Percentiles rank a stretch among this genome's conserved stretches.
These are phyloP conservation scores for Hortiboletus flavorubellus DNA, from an alignment of 768 basidiomycete genomes.

Conservation along the genomic window DNA sequence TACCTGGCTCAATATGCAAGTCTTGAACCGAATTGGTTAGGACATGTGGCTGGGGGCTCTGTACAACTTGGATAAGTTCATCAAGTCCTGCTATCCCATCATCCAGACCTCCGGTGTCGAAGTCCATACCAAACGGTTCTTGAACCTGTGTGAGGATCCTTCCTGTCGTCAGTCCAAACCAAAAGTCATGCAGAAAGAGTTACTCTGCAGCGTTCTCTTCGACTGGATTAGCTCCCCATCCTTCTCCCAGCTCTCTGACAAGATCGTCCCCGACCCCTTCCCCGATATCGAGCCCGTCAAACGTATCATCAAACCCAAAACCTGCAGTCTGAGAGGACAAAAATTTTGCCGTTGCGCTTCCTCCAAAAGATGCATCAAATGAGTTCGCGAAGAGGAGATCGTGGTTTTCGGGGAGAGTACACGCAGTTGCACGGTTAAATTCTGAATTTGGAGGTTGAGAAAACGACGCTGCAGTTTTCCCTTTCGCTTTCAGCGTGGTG, in stretches of 20 bases:
- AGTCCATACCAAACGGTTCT: slow-evolving; percentile 15
- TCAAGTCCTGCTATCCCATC: slow-evolving; percentile 21
- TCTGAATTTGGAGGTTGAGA: slow-evolving; percentile 36
- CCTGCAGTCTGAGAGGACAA: slow-evolving; percentile 57
- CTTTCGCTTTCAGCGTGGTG: slow-evolving; percentile 23
- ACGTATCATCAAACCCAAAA: slow-evolving; percentile 52
- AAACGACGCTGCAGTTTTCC: slow-evolving; percentile 27
- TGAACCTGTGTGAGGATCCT: slow-evolving; percentile 18
- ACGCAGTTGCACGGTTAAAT: slow-evolving; percentile 45
- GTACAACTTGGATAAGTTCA: not conserved
- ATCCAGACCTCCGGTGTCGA: slow-evolving; percentile 20
- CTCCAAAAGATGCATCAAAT: slow-evolving; percentile 58
- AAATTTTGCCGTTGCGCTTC: slow-evolving; percentile 30
- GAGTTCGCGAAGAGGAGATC: slow-evolving; percentile 65
- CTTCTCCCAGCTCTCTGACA: slow-evolving; percentile 69
- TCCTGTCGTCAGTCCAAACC: slow-evolving; percentile 9
- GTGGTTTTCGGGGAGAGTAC: slow-evolving; percentile 71
- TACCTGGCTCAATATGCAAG: slow-evolving; percentile 6
- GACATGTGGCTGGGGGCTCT: not conserved
- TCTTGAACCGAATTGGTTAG: not conserved
- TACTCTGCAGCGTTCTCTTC: slow-evolving; percentile 16
- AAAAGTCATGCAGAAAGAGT: not conserved
- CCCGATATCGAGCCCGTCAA: slow-evolving; percentile 56
- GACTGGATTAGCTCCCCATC: slow-evolving; percentile 45
- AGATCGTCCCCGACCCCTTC: slow-evolving; percentile 70